Conservation (phyloP, 2,329 filamentous ascomycete genomes). For the Davidsoniella neocaledoniae region DNA sequence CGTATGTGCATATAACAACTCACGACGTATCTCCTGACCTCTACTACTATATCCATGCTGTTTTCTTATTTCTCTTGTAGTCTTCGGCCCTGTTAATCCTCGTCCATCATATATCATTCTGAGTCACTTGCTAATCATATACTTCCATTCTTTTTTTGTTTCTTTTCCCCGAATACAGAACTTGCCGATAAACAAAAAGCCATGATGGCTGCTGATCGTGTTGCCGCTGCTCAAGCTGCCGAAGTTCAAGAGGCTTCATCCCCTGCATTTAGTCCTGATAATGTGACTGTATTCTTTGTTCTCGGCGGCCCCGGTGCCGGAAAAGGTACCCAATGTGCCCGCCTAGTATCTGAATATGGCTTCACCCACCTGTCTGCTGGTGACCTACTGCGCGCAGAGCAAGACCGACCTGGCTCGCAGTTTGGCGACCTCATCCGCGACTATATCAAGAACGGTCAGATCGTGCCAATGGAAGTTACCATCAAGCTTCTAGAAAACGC, state of each 20-base stretch:
- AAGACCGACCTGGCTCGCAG: conserved; percentile 67
- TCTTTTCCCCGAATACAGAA: conserved; percentile 1
- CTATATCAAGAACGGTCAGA: conserved; percentile 86
- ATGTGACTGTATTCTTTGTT: conserved; percentile 90
- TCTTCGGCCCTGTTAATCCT: no score
- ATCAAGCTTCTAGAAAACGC: conserved; percentile 86
- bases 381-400: conserved; percentile 84
- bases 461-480: conserved; percentile 98
- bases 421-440: conserved; percentile 86
- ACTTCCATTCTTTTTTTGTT: neutral
- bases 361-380: conserved; percentile 91
- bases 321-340: conserved; percentile 89
- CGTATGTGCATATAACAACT: no score
- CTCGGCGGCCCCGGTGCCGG: conserved; percentile 90
- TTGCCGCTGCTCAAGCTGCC: conserved; percentile 3
- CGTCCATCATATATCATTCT: no score
- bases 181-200: conserved; percentile 7
- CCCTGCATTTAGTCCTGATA: conserved; percentile 56
- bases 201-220: conserved; percentile 9
- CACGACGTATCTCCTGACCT: no score
- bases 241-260: conserved; percentile 13
- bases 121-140: no score
- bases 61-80: no score
- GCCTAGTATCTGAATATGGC: conserved; percentile 71
- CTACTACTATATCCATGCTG: no score